These are phyloP conservation scores for Alternaria arborescens DNA, from an alignment of 2,329 filamentous ascomycete genomes.

Conservation along the genomic window DNA sequence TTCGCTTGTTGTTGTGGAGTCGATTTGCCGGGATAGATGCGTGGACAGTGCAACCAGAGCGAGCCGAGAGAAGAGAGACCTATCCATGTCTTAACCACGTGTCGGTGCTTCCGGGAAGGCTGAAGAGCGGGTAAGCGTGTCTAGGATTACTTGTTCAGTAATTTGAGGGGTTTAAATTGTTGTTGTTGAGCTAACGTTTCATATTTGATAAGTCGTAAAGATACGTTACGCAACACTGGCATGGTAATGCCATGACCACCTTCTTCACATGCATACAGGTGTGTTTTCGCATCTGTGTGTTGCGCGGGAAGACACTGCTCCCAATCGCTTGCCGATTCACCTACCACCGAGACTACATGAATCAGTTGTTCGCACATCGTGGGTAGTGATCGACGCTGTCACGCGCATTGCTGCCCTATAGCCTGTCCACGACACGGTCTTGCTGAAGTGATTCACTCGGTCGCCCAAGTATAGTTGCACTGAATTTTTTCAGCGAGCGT, in stretches of 20 bases:
- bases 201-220: background rate
- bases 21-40: background rate
- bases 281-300: background rate
- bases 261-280: background rate
- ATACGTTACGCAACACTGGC: background rate
- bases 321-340: background rate
- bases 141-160: background rate
- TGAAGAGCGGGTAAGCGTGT: background rate
- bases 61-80: background rate
- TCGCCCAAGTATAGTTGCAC: background rate
- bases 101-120: background rate
- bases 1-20: background rate
- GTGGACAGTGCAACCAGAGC: background rate
- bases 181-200: slow-evolving; percentile 1
- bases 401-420: slow-evolving; percentile 5
- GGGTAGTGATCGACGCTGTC: slow-evolving; percentile 4
- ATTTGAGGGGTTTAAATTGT: background rate
- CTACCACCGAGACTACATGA: slow-evolving; percentile 1
- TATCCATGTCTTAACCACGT: slow-evolving; percentile 3
- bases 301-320: background rate
- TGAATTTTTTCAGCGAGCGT: background rate
- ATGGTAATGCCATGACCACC: background rate
- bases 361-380: background rate
- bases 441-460: background rate
- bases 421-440: background rate